These are phyloP conservation scores for Odontarrhena argentea DNA, from an alignment of 345 rosid species.

Conservation along the genomic window DNA sequence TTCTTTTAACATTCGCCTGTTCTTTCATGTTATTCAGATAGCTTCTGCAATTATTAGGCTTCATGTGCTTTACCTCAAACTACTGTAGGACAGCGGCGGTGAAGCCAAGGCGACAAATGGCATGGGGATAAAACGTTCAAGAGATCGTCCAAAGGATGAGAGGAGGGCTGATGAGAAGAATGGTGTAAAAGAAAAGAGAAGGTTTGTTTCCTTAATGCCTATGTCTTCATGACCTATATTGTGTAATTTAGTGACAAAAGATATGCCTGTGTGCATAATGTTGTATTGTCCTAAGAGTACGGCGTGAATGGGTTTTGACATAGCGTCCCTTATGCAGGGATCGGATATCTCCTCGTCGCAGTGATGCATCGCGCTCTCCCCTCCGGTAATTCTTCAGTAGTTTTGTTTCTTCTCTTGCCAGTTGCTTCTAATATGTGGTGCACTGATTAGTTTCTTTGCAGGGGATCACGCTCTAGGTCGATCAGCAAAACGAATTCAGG, in stretches of 20 bases:
- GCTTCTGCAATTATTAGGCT: conserved; percentile 99
- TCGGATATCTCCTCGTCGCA: conserved; percentile 46
- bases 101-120: conserved; percentile 50
- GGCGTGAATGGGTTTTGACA: conserved; percentile 8
- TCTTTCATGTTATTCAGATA: conserved; percentile 91
- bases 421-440: not conserved
- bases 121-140: conserved; percentile 52
- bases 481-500: conserved; percentile 60
- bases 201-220: conserved; percentile 45
- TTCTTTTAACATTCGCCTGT: conserved; percentile 70
- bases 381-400: conserved; percentile 37
- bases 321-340: conserved; percentile 39
- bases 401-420: conserved; percentile 10
- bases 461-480: conserved; percentile 55
- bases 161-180: conserved; percentile 54
- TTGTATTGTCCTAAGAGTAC: not conserved
- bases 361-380: conserved; percentile 42
- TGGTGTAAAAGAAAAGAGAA: conserved; percentile 61
- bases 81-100: conserved; percentile 90
- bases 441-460: conserved; percentile 44
- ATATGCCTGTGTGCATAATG: conserved; percentile 8
- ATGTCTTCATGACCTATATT: conserved; percentile 6
- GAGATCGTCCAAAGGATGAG: conserved; percentile 49
- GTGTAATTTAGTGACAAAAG: not conserved
- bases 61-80: conserved; percentile 99